Percentiles rank a stretch among this genome's conserved stretches.
phyloP scores from a whole-genome alignment of 768 basidiomycete species.

The Mycena indigotica region DNA sequence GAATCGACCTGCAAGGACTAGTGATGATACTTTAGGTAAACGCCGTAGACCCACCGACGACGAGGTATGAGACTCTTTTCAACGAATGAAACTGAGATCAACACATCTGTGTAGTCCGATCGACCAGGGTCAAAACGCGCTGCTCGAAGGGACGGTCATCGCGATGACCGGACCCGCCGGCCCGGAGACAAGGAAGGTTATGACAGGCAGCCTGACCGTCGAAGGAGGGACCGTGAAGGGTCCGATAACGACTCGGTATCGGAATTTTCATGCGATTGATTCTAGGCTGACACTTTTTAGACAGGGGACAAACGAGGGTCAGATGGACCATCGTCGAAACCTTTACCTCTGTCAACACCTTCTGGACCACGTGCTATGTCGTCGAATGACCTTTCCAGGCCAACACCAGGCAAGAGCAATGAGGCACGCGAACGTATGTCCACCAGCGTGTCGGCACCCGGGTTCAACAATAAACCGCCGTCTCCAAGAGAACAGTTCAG shows the following conservation, averaged over 20 bases:
- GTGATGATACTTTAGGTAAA: slow-evolving; percentile 74
- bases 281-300: too few species aligned
- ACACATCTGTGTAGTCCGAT: slow-evolving; percentile 52
- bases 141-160: slow-evolving; percentile 75
- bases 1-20: slow-evolving; percentile 54
- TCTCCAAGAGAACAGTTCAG: slow-evolving; percentile 7
- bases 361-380: slow-evolving; percentile 77
- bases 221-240: slow-evolving; percentile 66
- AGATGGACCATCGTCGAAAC: slow-evolving; percentile 53
- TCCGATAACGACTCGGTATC: slow-evolving; percentile 65
- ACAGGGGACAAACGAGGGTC: slow-evolving; percentile 56
- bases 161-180: slow-evolving; percentile 73
- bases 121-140: slow-evolving; percentile 80
- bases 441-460: slow-evolving; percentile 20
- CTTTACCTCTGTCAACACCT: slow-evolving; percentile 59
- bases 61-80: slow-evolving; percentile 53
- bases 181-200: slow-evolving; percentile 68
- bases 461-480: slow-evolving; percentile 25
- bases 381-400: slow-evolving; percentile 43
- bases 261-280: too few species aligned
- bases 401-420: slow-evolving; percentile 40
- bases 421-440: slow-evolving; percentile 42
- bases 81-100: slow-evolving; percentile 8
- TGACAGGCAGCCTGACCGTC: slow-evolving; percentile 66
- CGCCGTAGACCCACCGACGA: slow-evolving; percentile 70